Conservation (phyloP, 169 alveolate species). For the Cryptosporidium tyzzeri region DNA sequence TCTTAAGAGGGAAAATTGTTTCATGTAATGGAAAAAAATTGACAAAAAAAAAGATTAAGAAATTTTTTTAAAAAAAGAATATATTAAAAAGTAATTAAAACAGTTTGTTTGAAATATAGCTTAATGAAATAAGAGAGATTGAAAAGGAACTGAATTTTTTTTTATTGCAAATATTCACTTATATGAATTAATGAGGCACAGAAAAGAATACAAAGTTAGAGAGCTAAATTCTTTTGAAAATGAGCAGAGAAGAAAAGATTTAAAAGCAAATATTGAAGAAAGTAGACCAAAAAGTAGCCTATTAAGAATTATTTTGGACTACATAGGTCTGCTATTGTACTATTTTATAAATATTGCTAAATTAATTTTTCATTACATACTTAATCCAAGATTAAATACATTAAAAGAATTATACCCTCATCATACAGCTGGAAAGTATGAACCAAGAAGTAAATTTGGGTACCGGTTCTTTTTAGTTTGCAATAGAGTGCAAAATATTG, state of each 20-base stretch:
- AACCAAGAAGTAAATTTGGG: conserved; percentile 47
- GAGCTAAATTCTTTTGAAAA: not conserved
- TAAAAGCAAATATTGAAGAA: not conserved
- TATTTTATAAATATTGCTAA: not conserved
- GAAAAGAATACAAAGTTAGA: not conserved
- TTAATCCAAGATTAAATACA: conserved; percentile 24
- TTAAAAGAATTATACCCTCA: conserved; percentile 23
- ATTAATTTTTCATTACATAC: conserved; percentile 6
- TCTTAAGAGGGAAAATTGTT: conserved; percentile 3
- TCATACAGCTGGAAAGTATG: conserved; percentile 12
- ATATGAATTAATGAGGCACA: not conserved
- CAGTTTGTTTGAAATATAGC: not conserved
- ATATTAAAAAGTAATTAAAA: not conserved
- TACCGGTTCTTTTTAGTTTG: conserved; percentile 23
- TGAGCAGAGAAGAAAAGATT: not conserved
- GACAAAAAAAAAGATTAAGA: not conserved
- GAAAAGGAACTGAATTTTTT: not conserved
- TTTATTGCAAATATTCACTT: not conserved
- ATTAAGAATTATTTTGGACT: not conserved
- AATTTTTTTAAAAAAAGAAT: not conserved
- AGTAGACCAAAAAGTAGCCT: not conserved
- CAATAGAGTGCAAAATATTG: conserved; percentile 37
- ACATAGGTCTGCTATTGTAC: not conserved
- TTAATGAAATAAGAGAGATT: not conserved
- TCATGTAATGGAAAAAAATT: not conserved